Conservation (phyloP, 2,329 filamentous ascomycete species). For the Stagonosporopsis cucurbitacearum region DNA sequence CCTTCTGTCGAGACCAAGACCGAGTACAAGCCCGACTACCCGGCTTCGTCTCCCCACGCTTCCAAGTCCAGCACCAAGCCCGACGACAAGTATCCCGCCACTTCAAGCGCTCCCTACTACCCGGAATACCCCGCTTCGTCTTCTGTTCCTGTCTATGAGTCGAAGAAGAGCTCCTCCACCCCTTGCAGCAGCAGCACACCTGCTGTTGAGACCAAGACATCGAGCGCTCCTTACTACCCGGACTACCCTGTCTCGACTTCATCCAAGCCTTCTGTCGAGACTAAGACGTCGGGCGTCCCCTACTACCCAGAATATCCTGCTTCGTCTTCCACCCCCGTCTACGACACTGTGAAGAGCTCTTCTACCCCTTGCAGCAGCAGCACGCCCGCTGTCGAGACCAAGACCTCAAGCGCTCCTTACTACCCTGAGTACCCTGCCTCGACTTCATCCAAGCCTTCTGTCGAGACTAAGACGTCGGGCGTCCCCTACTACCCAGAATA, state of each 20-base stretch:
- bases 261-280: neutral
- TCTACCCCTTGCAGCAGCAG: neutral
- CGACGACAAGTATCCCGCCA: constrained; percentile 1
- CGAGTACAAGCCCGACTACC: constrained; percentile 3
- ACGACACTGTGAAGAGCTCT: neutral
- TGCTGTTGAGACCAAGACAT: constrained; percentile 18
- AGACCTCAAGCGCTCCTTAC: constrained; percentile 8
- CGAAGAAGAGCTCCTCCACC: constrained; percentile 2
- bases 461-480: constrained; percentile 1
- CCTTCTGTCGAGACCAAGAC: neutral
- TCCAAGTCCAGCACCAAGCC: neutral
- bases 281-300: neutral
- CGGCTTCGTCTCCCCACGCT: neutral
- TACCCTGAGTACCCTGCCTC: neutral
- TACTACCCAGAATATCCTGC: neutral
- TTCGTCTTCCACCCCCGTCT: constrained; percentile 1
- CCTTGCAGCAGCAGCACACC: constrained; percentile 3
- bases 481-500: constrained; percentile 2
- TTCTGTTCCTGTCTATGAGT: too few species aligned
- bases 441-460: neutral
- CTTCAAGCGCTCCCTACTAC: neutral
- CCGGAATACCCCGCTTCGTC: neutral
- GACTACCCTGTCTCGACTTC: neutral
- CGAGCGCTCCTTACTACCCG: constrained; percentile 12
- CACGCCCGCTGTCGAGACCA: constrained; percentile 15